Evolutionary conservation across 2,329 filamentous ascomycete species (phyloP), one percentile per base, ranked within the genome.

Genomic region (Metarhizium rileyi): DNA sequence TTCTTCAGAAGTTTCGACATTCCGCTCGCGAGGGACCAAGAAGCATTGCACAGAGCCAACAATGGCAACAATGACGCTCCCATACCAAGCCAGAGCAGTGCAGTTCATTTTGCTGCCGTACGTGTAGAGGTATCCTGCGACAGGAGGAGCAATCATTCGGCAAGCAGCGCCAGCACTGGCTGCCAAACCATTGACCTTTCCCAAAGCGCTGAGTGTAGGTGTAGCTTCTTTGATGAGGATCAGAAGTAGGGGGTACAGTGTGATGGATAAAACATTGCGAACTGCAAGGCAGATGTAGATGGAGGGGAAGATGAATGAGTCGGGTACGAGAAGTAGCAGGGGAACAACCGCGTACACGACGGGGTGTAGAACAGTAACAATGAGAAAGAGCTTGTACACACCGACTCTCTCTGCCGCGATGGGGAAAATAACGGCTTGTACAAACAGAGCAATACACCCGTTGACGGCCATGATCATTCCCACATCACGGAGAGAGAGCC

Each of bases 201-300:
- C 82, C 36, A 84, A 68, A 6, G 80, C 74, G 40, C 68, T 69
- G 6, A 71, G 66, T 28, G 70, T 73, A 2, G 80, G 79, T 0
- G 79, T 82, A 2, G 80, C 78, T 59, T 84, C 78, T 64, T 85
- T 85, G 70, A 86, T 77, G 28, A 84, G 69, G 56, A 86, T 85
- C 42, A 86, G 70, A 35, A 85, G 72, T 5, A 84, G 70, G 2
- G 81, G 82, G 59, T 83, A 85, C n/a, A 83, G 69, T 48, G 81
- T 71, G 57, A 84, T 84, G 43, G 76, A 77, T 35, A 83, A 69
- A 14, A 83, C 59, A 57, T 83, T 84, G 48, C 81, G 75, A 36
- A 84, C 61, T 0, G 75, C 65, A 50, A 83, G 66, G 57, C 74
- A 78, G 46, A 66, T 51, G 61, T 84, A 85, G 52, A 86, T 80